Evolutionary conservation across 306 rosid genomes (phyloP), one percentile per base, ranked within the genome.

Genomic region (Trifolium dubium): DNA sequence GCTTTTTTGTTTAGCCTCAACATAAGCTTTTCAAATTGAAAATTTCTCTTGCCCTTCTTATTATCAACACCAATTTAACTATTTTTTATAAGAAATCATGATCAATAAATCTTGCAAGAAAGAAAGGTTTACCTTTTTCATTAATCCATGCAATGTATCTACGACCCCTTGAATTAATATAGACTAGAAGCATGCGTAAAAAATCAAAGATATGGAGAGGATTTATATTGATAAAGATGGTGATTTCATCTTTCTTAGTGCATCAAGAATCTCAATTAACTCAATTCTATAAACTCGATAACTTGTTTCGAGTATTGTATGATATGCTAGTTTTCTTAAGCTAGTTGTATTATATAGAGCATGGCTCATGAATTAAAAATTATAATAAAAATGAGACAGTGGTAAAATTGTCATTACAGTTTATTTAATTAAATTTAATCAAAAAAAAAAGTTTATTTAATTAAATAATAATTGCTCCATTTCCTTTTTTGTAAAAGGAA

Each of bases 91-190:
- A 65, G 29, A 64, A 46, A 32, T 83, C 88, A 40, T 83, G 83
- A 34, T 81, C 60, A 11, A 86, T 3, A 32, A 88, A 90, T n/a
- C 30, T 30, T 56, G 4, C 66, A 1, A 92, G 92, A 67, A 90
- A 88, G 63, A 90, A 88, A 23, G 79, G 76, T 67, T 71, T 81
- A 2, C 82, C 83, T 3, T 71, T 51, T 18, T 83, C 70, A 30
- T 90, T 91, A 37, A 88, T 72, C 96, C 96, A 90, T 17, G 96
- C 83, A 63, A 90, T 83, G 10, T 91, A 90, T 43, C 96, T 62
- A 70, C 77, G 86, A 12, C 29, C 64, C 18, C 84, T 89, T 2
- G 83, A 72, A 2, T 40, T 62, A 5, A 71, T 35, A 44, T 90
- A 87, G 41, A 81, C 72, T 82, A 83, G 88, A 39, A 88, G 15